Evolutionary conservation across 2,329 filamentous ascomycete species (phyloP), one percentile per base, ranked within the genome.

Genomic region (Phaeosphaeriaceae sp.): DNA sequence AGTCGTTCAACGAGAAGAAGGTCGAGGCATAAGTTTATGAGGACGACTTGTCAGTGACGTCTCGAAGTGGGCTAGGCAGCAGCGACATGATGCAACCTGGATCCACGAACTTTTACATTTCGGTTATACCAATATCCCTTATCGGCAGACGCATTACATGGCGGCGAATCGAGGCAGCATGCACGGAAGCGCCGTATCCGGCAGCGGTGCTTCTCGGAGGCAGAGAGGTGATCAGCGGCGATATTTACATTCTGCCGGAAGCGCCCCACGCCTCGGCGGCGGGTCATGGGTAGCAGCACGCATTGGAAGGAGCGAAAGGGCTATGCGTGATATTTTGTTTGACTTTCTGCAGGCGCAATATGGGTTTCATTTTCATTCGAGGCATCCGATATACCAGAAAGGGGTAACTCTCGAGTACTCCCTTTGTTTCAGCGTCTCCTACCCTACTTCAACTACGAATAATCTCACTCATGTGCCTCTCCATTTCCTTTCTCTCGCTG

Each of bases 1-100:
- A 80, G 61, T 58, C 49, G 19, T 54, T 75, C 48, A 70, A 57
- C 64, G 75, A 77, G 67, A 77, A 77, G 71, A 76, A 75, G 55
- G 60, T 77, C 21, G 22, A 66, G 49, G 68, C 69, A 57, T 76
- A 71, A 60, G 47, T 10, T 17, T 22, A 4, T 9, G 19, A 19
- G 21, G 24, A 3, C 13, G 19, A 19, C 17, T 40, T 40, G 22
- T 51, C 49, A 31, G 9, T 36, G 44, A 21, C 21, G 17, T 42
- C 20, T 22, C 31, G 7, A 31, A 31, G 15, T 17, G 21, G 33
- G 15, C 27, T 13, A 17, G 20, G 20, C 42, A 22, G 48, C 33
- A 41, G 48, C 33, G 15, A 17, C 21, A 27, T 7, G 7, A 21
- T 15, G 20, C 45, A 48, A 11, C 21, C 7, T 48, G 42, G n/a